Conservation (phyloP, 2,329 filamentous ascomycete genomes). For the Grosmannia penicillata region DNA sequence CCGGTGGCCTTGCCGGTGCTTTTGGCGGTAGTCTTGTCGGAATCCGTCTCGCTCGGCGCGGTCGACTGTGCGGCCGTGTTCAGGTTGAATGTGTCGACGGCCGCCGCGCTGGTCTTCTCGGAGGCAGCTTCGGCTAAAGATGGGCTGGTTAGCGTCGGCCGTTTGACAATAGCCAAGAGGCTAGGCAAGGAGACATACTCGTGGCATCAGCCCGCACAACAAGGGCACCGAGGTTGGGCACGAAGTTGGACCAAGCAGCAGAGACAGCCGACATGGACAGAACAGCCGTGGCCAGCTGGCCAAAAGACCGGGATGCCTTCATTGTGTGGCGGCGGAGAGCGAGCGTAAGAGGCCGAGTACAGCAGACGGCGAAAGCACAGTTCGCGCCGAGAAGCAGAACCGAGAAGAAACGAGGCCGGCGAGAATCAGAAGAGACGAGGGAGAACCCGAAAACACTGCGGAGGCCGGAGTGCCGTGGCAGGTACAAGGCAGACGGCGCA, state of each 20-base stretch:
- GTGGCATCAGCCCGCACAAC: conserved; percentile 25
- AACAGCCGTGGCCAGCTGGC: conserved; percentile 33
- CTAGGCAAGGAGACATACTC: background rate
- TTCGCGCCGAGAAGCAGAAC: too few relatives aligned
- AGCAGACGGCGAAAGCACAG: too few relatives aligned
- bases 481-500: too few relatives aligned
- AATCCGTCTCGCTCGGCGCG: conserved; percentile 10
- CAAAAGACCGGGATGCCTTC: conserved; percentile 24
- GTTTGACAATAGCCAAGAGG: conserved; percentile 1
- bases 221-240: conserved; percentile 36
- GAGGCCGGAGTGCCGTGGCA: too few relatives aligned
- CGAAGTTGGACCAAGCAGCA: conserved; percentile 34
- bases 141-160: background rate
- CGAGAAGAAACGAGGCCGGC: too few relatives aligned
- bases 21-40: conserved; percentile 2
- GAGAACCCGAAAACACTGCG: background rate
- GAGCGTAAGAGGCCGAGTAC: too few relatives aligned
- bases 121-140: conserved; percentile 4
- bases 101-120: conserved; percentile 5
- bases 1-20: conserved; percentile 7
- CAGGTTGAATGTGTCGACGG: conserved; percentile 22
- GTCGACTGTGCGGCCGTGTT: conserved; percentile 21
- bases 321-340: too few relatives aligned
- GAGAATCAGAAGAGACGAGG: background rate
- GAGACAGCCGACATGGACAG: conserved; percentile 35